A percentile compares a stretch with the other conserved stretches of the same genome.
phyloP scores from a whole-genome alignment of 495 filamentous ascomycete species.

The Xylaria palmicola region DNA sequence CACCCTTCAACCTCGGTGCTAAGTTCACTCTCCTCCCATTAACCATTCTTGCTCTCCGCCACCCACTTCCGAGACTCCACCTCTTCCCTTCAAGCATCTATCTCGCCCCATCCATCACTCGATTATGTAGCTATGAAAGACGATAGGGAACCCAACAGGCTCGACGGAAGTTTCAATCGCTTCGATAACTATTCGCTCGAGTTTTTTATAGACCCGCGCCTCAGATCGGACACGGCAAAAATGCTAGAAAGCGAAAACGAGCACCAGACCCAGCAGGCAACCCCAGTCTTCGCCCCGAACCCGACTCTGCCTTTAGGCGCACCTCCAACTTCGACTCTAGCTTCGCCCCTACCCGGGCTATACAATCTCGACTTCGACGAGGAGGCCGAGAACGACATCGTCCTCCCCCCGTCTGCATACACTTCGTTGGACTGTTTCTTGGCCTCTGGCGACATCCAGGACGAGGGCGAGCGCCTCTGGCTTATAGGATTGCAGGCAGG shows the following conservation, averaged over 20 bases:
- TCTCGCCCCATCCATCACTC: background rate
- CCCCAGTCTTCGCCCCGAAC: background rate
- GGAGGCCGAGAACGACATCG: background rate
- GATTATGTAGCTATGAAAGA: background rate
- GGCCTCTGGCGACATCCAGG: background rate
- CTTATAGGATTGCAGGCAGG: constrained; percentile 14
- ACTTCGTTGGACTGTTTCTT: constrained; percentile 2
- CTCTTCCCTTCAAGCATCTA: background rate
- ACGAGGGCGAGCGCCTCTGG: constrained; percentile 3
- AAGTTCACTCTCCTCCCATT: background rate
- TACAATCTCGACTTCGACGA: background rate
- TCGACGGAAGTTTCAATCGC: background rate
- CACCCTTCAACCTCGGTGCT: background rate
- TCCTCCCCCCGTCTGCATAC: background rate
- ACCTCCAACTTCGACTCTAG: background rate
- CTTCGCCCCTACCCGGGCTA: background rate
- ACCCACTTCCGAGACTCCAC: background rate
- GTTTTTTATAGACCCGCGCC: constrained; percentile 4
- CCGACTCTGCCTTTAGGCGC: background rate
- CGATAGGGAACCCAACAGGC: background rate
- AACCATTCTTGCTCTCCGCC: background rate
- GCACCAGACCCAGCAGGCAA: too few species aligned
- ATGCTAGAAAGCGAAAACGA: background rate
- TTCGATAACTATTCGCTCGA: background rate
- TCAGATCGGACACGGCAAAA: background rate